phyloP scores from a whole-genome alignment of 257 asterid genomes.

The Capsicum baccatum region DNA sequence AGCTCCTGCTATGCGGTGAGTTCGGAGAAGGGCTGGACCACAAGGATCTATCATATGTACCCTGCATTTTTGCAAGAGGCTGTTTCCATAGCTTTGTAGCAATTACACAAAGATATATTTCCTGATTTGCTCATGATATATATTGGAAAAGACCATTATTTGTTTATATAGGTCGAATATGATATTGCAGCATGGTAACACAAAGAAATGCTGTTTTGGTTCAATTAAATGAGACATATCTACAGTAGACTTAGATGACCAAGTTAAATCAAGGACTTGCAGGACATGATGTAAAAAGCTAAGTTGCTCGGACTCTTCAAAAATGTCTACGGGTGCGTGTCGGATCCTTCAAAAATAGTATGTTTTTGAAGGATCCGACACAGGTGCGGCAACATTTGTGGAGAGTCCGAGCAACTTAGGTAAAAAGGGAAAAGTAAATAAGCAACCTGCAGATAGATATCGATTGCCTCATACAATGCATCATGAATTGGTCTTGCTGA shows the following conservation, averaged over 20 bases:
- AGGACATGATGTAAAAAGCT: background rate
- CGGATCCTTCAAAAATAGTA: too few relatives aligned
- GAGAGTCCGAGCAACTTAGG: too few relatives aligned
- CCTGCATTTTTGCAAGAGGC: too few relatives aligned
- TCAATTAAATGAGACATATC: background rate
- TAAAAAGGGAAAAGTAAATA: background rate
- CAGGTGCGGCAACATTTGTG: too few relatives aligned
- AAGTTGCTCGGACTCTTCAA: too few relatives aligned
- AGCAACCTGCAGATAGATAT: constrained; percentile 68
- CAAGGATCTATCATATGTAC: too few relatives aligned
- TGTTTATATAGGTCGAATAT: background rate
- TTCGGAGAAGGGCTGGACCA: too few relatives aligned
- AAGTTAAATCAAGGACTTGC: background rate
- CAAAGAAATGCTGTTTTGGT: background rate
- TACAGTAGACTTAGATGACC: background rate
- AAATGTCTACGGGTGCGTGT: too few relatives aligned
- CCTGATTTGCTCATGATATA: background rate
- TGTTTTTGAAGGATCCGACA: too few relatives aligned
- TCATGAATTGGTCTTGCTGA: constrained; percentile 83
- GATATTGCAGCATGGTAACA: background rate
- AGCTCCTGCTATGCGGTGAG: too few relatives aligned
- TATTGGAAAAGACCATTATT: background rate
- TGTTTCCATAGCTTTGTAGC: background rate
- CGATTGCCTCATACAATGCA: constrained; percentile 74
- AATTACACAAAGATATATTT: background rate